Evolutionary conservation across 2,329 filamentous ascomycete genomes (phyloP).

Genomic region (Bimuria novae-zelandiae): DNA sequence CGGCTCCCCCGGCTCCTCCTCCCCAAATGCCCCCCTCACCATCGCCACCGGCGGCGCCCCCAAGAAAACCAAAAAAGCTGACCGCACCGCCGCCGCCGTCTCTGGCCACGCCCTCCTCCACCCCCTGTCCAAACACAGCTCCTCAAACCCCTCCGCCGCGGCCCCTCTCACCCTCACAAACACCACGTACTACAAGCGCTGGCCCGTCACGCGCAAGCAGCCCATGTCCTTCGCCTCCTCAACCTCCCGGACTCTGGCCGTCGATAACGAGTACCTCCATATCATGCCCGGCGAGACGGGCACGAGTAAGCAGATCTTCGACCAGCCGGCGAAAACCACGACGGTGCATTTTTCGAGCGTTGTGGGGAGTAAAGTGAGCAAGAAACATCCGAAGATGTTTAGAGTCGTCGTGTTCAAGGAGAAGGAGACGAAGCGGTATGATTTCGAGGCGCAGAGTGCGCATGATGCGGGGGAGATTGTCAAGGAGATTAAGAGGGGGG

Average conservation of each 20-base stretch:
- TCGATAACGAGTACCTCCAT: constrained; percentile 85
- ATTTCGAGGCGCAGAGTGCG: constrained; percentile 76
- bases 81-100: constrained; percentile 53
- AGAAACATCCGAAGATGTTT: constrained; percentile 80
- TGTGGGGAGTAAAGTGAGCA: constrained; percentile 78
- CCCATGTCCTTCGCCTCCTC: constrained; percentile 78
- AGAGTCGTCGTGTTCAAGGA: constrained; percentile 78
- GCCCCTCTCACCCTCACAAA: constrained; percentile 43
- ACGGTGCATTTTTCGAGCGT: constrained; percentile 83
- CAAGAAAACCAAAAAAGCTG: constrained; percentile 59
- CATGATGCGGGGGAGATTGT: constrained; percentile 81
- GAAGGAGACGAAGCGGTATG: constrained; percentile 78
- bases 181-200: constrained; percentile 66
- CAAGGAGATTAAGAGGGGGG: constrained; percentile 75
- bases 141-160: constrained; percentile 55
- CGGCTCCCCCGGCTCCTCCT: constrained; percentile 70
- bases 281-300: constrained; percentile 67
- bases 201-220: constrained; percentile 80
- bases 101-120: constrained; percentile 59
- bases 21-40: constrained; percentile 68
- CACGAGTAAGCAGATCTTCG: constrained; percentile 65
- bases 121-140: constrained; percentile 67
- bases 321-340: constrained; percentile 69
- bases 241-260: constrained; percentile 75
- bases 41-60: constrained; percentile 57